Conservation (phyloP, 2,329 filamentous ascomycete species). For the Aspergillus candidus region DNA sequence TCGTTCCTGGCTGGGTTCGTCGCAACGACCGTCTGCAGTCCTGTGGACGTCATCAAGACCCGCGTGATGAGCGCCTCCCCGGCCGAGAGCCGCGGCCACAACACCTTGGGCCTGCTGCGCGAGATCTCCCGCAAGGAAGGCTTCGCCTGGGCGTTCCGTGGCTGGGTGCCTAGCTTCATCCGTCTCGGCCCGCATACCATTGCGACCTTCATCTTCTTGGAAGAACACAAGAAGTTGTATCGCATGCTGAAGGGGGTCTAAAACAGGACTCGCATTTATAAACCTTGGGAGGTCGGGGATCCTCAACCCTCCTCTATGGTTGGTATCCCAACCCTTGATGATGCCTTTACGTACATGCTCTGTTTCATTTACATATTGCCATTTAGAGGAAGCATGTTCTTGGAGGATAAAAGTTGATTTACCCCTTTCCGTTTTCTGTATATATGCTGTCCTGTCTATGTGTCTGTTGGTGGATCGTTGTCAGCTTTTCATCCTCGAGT, state of each 20-base stretch:
- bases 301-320: conserved; percentile 8
- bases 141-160: conserved; percentile 58
- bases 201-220: conserved; percentile 60
- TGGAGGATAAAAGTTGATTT: conserved; percentile 8
- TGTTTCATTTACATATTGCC: conserved; percentile 2
- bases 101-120: conserved; percentile 45
- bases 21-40: conserved; percentile 61
- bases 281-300: conserved; percentile 3
- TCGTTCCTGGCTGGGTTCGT: conserved; percentile 60
- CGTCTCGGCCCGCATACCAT: conserved; percentile 61
- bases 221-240: conserved; percentile 63
- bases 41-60: conserved; percentile 63
- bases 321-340: conserved; percentile 6
- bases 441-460: conserved; percentile 1
- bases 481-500: not conserved
- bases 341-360: too few relatives aligned
- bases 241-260: conserved; percentile 35
- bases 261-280: conserved; percentile 51
- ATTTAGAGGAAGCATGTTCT: conserved; percentile 7
- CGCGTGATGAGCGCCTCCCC: conserved; percentile 55
- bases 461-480: not conserved
- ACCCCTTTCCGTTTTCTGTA: conserved; percentile 3
- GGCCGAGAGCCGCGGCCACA: conserved; percentile 36
- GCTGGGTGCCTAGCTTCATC: conserved; percentile 63
- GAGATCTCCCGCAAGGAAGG: conserved; percentile 54